Evolutionary conservation across 2,329 filamentous ascomycete genomes (phyloP).

Genomic region (Neocatenulostroma microsporum): DNA sequence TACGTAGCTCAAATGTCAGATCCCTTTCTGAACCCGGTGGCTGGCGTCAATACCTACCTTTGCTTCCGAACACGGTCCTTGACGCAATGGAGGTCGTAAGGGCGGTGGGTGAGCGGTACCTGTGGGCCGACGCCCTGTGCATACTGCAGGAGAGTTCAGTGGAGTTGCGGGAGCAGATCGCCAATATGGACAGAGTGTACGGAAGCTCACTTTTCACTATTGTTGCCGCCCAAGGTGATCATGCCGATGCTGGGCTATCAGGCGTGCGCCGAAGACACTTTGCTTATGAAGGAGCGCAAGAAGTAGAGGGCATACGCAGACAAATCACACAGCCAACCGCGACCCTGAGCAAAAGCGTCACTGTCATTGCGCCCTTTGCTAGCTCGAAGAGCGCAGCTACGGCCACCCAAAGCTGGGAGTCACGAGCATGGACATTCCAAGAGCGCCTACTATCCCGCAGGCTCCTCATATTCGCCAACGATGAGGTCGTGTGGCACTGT

Average conservation of each 20-base stretch:
- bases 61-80: neutral
- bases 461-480: conserved; percentile 1
- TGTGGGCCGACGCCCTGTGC: neutral
- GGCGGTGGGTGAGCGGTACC: neutral
- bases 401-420: neutral
- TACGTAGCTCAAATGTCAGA: neutral
- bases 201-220: conserved; percentile 1
- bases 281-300: neutral
- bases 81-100: neutral
- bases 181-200: conserved; percentile 1
- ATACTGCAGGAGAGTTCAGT: neutral
- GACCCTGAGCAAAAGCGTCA: neutral
- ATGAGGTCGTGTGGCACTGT: conserved; percentile 1
- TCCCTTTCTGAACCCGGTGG: neutral
- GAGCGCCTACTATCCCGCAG: conserved; percentile 1
- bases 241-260: neutral
- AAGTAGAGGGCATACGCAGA: neutral
- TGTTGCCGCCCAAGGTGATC: neutral
- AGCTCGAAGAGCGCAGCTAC: neutral
- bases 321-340: neutral
- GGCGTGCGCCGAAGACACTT: neutral
- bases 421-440: conserved; percentile 3
- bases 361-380: neutral
- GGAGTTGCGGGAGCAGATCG: conserved; percentile 2
- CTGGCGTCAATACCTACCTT: neutral